Evolutionary conservation across 495 filamentous ascomycete species (phyloP).

Genomic region (Trichodelitschia bisporula): DNA sequence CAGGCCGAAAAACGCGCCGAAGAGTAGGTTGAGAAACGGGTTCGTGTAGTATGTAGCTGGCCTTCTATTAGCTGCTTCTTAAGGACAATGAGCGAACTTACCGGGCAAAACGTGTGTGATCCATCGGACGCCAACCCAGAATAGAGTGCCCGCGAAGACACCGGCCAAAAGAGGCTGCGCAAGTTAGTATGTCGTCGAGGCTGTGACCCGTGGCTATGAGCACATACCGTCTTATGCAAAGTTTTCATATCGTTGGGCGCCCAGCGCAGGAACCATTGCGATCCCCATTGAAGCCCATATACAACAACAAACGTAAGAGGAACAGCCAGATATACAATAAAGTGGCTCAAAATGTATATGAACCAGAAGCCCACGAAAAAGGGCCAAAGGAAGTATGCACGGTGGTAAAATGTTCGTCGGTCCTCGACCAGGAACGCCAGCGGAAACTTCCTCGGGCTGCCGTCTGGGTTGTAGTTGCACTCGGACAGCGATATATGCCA

Average conservation of each 20-base stretch:
- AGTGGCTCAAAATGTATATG: constrained; percentile 43
- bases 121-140: constrained; percentile 62
- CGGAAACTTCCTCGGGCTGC: constrained; percentile 36
- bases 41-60: constrained; percentile 36
- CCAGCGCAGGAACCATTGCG: constrained; percentile 49
- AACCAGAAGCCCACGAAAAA: constrained; percentile 46
- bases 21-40: constrained; percentile 51
- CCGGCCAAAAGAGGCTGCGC: constrained; percentile 67
- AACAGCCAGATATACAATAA: constrained; percentile 49
- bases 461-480: constrained; percentile 61
- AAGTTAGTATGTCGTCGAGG: constrained; percentile 5
- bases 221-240: constrained; percentile 61
- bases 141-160: constrained; percentile 71
- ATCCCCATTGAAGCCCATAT: constrained; percentile 55
- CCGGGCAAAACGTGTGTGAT: constrained; percentile 44
- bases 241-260: constrained; percentile 67
- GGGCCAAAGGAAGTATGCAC: constrained; percentile 82
- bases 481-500: constrained; percentile 73
- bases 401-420: constrained; percentile 45
- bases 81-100: constrained; percentile 15
- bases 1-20: constrained; percentile 33
- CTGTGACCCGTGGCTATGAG: too few species aligned
- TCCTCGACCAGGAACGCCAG: constrained; percentile 36
- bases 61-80: neutral
- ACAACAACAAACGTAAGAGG: constrained; percentile 39